Percentiles rank a stretch among this genome's conserved stretches.
Evolutionary conservation across 192 early-diverging fungal genomes (phyloP).

Genomic region (Borealophlyctis nickersoniae): DNA sequence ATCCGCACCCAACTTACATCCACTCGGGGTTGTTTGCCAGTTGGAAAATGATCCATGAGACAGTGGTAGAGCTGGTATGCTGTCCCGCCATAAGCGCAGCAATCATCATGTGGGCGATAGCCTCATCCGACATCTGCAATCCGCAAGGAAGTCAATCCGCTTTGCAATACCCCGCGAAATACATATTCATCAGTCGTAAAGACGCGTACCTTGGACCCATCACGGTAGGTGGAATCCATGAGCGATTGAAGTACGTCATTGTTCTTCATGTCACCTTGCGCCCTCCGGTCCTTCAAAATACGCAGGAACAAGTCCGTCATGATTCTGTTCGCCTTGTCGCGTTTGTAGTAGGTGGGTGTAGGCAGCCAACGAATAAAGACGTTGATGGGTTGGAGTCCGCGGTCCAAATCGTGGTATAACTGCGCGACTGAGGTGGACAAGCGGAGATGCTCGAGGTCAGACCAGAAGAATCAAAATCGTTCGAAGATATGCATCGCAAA

Average conservation of each 20-base stretch:
- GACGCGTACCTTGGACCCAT: constrained; percentile 56
- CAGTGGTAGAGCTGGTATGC: constrained; percentile 90
- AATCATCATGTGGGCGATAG: constrained; percentile 95
- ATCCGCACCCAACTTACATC: constrained; percentile 34
- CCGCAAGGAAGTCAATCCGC: not conserved
- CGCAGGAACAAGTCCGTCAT: constrained; percentile 76
- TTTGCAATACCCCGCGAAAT: too few species aligned
- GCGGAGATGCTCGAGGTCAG: too few species aligned
- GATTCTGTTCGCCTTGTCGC: constrained; percentile 79
- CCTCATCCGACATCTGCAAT: constrained; percentile 67
- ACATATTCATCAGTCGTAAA: not conserved
- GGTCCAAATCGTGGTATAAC: constrained; percentile 92
- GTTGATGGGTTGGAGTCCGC: constrained; percentile 91
- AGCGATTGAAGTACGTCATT: constrained; percentile 80
- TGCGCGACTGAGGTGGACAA: constrained; percentile 78
- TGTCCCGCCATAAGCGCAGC: constrained; percentile 97
- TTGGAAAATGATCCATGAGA: constrained; percentile 87
- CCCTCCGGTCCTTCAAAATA: constrained; percentile 78
- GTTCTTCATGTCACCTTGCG: constrained; percentile 41
- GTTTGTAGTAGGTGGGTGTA: constrained; percentile 77
- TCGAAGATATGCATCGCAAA: constrained; percentile 11
- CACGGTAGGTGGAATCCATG: constrained; percentile 85
- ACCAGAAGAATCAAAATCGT: not conserved
- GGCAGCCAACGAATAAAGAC: constrained; percentile 92
- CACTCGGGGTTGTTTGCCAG: constrained; percentile 75